Evolutionary conservation across 1,139 yeast genomes (phyloP).

Genomic region (Taphrina betulina): DNA sequence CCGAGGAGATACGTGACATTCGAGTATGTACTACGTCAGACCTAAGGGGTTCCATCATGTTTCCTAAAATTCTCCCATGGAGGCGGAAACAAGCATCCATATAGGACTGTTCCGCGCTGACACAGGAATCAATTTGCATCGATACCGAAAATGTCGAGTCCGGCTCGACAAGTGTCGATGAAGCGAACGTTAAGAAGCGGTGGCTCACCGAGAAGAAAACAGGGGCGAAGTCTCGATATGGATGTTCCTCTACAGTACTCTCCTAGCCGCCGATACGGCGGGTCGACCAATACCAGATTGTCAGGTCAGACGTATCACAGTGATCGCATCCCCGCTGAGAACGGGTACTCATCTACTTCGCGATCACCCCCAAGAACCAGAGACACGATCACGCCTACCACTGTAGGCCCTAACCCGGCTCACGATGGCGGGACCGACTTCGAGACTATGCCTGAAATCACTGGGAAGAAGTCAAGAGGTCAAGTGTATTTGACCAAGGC

Average conservation of each 20-base stretch:
- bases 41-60: too few species aligned
- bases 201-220: conserved; percentile 1
- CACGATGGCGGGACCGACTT: conserved; percentile 1
- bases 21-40: too few species aligned
- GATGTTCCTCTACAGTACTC: conserved; percentile 20
- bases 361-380: background rate
- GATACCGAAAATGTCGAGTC: background rate
- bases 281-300: too few species aligned
- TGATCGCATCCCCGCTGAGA: too few species aligned
- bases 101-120: too few species aligned
- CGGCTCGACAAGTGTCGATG: conserved; percentile 9
- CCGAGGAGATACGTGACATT: too few species aligned
- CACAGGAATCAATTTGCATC: too few species aligned
- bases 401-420: conserved; percentile 2
- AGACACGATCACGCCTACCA: background rate
- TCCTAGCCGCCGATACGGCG: conserved; percentile 14
- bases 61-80: too few species aligned
- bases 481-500: conserved; percentile 11
- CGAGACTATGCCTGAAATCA: background rate
- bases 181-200: conserved; percentile 11
- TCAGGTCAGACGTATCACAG: too few species aligned
- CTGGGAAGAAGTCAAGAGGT: background rate
- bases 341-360: too few species aligned
- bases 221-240: conserved; percentile 7
- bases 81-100: too few species aligned